Base-by-base conservation (phyloP, 805 yeast species). In the Saturnispora halmiae region DNA sequence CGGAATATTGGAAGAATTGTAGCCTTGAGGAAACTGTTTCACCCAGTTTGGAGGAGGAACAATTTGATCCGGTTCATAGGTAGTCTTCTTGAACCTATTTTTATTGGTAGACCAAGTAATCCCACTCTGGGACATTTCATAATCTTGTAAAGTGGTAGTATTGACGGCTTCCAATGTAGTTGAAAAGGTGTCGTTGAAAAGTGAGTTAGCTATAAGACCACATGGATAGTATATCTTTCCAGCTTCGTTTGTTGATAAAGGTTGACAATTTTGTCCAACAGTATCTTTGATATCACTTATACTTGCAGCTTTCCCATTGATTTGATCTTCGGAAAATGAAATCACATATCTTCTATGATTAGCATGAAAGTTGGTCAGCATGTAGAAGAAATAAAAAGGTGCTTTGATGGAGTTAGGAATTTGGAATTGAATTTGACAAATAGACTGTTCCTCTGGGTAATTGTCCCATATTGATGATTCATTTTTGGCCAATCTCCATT, bases 261-360 rank as follows among this genome's bases (percentile, higher is more conserved):
- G 87, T 51, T 73, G 70, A 64, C 94, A 82, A 40, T 73, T 66
- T 39, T 74, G 78, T 29, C 69, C 66, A 40, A 60, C 63, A 34
- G 75, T 72, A 49, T 72, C 76, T 21, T 67, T 69, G 28, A 92
- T 65, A 32, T 64, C 70, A 15, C 59, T 61, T 1, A 65, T 65
- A 2, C 72, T 51, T 2, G 83, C 77, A 2, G 82, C 80, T 31
- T 74, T 61, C 6, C 98, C 98, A 48, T 76, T 77, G 38, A 90
- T 55, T 61, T 90, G 98, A 42, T 72, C 72, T 52, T 81, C 76
- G 58, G 87, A 88, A 59, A 72, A 82, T 8, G 94, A 82, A 51
- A 76, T 77, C n/a, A 87, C 96, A 56, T 82, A 92, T 51, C 94
- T 82, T 47, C 98, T 77, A 65, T 90, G 98, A 62, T 92, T 90